phyloP scores from a whole-genome alignment of 1,139 yeast genomes.

The Diutina rugosa region DNA sequence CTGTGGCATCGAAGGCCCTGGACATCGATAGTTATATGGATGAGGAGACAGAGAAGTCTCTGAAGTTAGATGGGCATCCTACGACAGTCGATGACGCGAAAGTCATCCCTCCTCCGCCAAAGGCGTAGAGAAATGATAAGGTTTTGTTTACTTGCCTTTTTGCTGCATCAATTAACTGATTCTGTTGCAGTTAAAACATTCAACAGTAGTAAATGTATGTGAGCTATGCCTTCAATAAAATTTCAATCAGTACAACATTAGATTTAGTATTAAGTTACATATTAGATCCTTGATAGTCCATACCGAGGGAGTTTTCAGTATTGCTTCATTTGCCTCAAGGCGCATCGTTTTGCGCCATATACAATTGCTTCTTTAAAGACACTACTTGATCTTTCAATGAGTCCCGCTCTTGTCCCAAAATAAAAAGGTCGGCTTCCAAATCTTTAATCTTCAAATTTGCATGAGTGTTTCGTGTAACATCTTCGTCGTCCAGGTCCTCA shows the following conservation, averaged over 20 bases:
- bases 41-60: neutral
- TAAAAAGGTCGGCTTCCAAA: conserved; percentile 71
- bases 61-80: neutral
- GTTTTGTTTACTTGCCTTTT: too few species aligned
- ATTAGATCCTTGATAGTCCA: too few species aligned
- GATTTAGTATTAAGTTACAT: neutral
- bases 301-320: neutral
- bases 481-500: conserved; percentile 17
- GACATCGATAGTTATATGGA: neutral
- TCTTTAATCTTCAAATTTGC: conserved; percentile 70
- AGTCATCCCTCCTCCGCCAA: neutral
- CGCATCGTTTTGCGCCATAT: conserved; percentile 11
- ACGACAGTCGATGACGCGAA: neutral
- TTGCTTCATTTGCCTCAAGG: neutral
- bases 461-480: conserved; percentile 46
- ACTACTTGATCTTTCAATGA: conserved; percentile 58
- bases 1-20: neutral
- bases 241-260: neutral
- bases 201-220: too few species aligned
- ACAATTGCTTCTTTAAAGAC: conserved; percentile 44
- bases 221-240: neutral
- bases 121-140: neutral
- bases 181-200: too few species aligned
- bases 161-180: too few species aligned
- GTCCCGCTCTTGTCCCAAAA: conserved; percentile 75